These are phyloP conservation scores for Hortaea werneckii DNA, from an alignment of 2,329 filamentous ascomycete genomes.

Conservation along the genomic window DNA sequence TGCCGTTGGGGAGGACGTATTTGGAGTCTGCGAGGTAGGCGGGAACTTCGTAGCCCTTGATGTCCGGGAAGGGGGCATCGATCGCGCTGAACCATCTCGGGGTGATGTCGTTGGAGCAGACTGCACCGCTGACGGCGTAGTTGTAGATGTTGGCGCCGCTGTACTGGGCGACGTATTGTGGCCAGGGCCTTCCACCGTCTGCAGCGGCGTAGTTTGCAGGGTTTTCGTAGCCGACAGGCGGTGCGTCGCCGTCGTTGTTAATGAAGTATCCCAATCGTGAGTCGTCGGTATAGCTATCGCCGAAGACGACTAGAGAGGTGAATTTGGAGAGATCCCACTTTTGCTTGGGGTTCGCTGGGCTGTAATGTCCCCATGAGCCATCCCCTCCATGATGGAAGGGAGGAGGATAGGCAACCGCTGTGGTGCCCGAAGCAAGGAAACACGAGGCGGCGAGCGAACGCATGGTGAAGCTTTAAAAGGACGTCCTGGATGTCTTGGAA, in stretches of 20 bases:
- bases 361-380: neutral
- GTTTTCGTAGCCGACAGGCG: constrained; percentile 50
- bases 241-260: constrained; percentile 46
- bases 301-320: constrained; percentile 57
- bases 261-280: constrained; percentile 55
- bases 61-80: constrained; percentile 48
- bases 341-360: neutral
- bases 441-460: neutral
- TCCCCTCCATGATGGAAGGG: neutral
- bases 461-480: neutral
- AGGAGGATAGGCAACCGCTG: neutral
- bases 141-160: constrained; percentile 42
- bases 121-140: constrained; percentile 57
- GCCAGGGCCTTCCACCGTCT: constrained; percentile 59
- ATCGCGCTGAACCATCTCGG: constrained; percentile 44
- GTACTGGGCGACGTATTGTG: constrained; percentile 53
- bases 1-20: constrained; percentile 26
- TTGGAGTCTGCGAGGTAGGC: constrained; percentile 37
- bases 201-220: constrained; percentile 41
- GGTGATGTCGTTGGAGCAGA: constrained; percentile 60
- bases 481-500: no score
- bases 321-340: constrained; percentile 38
- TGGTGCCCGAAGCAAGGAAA: neutral
- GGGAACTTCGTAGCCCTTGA: constrained; percentile 36
- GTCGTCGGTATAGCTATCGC: constrained; percentile 60